Base-by-base conservation (phyloP, 1,284 basidiomycete species). In the Ganoderma leucocontextum region DNA sequence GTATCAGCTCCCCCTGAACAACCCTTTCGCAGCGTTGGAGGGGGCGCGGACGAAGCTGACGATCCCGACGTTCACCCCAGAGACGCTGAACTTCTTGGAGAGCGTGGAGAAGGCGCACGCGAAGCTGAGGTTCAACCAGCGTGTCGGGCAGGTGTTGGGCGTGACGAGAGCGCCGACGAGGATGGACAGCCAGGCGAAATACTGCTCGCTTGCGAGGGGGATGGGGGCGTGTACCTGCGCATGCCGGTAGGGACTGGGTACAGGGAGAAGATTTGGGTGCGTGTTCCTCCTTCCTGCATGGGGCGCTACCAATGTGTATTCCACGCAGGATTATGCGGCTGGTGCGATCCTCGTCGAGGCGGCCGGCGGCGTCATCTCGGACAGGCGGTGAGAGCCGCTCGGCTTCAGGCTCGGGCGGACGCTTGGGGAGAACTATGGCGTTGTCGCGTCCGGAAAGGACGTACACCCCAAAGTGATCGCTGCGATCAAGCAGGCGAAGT, bases 131-230 rank as follows among this genome's bases (percentile, higher is more conserved):
- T 93, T 95, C 76, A 96, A 94, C 78, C 88, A 89, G 52, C 86
- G 86, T 13, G 93, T 98, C 57, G 91, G 94, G 0, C 79, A 87
- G 62, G 76, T 92, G 4, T 84, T 98, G 39, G 87, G 87, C 19
- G 88, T 97, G 68, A 89, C 88, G 12, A 83, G 86, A 38, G 77
- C 85, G 22, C 87, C 94, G 53, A 85, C 92, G n/a, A 86, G 95
- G 36, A 98, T 99, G 96, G 98, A 99, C 80, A 96, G 94, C 78
- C 97, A 99, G 81, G 96, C 96, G 9, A 99, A 99, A 82, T 99
- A 99, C 76, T 91, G 93, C 38, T 92, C 91, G 75, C 88, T 99
- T 19, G 90, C 92, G 2, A 85, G 97, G 53, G 96, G 96, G 95
- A 98, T 70, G 96, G 96, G 1, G 91, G 92, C 15, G 90, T 92